Percentiles rank a stretch among this genome's conserved stretches.
Evolutionary conservation across 306 rosid species (phyloP).

Genomic region (Lotus japonicus): DNA sequence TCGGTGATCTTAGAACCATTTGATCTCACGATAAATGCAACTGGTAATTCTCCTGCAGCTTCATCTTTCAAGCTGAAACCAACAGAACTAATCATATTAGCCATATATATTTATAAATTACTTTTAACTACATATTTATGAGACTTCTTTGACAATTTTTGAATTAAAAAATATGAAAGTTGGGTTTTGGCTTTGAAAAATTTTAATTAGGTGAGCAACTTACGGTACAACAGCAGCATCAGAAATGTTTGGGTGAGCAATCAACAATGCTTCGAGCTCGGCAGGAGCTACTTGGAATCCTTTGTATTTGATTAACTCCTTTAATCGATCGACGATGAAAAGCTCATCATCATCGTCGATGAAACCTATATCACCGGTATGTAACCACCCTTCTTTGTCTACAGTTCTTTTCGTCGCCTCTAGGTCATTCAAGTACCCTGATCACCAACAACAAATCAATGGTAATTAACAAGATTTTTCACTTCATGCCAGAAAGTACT

Average conservation of each 20-base stretch:
- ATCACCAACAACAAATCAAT: background rate
- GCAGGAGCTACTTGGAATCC: constrained; percentile 93
- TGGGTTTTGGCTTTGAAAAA: background rate
- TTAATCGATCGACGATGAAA: constrained; percentile 73
- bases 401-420: constrained; percentile 65
- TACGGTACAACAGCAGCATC: constrained; percentile 85
- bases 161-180: background rate
- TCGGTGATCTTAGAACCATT: constrained; percentile 52
- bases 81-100: background rate
- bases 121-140: background rate
- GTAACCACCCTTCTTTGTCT: constrained; percentile 72
- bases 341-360: constrained; percentile 60
- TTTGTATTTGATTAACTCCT: constrained; percentile 81
- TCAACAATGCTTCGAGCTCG: constrained; percentile 71
- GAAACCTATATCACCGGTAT: constrained; percentile 74
- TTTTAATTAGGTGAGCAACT: background rate
- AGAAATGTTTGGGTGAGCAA: constrained; percentile 54
- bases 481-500: background rate
- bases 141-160: too few species aligned
- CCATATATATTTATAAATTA: background rate
- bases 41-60: constrained; percentile 79
- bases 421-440: constrained; percentile 69
- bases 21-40: constrained; percentile 73
- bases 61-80: constrained; percentile 72
- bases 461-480: background rate